Evolutionary conservation across 2,329 filamentous ascomycete species (phyloP), one percentile per base, ranked within the genome.

Genomic region (Diaporthe citri): DNA sequence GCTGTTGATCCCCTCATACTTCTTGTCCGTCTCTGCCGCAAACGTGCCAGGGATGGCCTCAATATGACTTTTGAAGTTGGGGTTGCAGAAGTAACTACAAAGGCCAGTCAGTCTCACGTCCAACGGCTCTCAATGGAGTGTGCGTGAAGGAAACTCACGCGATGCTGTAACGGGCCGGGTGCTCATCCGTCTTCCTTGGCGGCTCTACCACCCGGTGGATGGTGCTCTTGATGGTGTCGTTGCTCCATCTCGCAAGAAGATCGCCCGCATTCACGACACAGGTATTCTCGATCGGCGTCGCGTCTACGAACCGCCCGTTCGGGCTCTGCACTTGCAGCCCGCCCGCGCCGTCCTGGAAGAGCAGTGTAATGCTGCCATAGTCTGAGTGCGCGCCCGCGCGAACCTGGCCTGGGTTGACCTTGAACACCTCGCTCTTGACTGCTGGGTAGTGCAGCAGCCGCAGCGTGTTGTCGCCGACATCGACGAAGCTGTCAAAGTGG

Each of bases 251-350:
- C 1, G 94, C 93, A 67, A 98, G 86, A 78, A 98, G 82, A 81
- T 98, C 96, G 1, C 95, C 96, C 0, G 95, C 95, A 80, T 98
- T 98, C 77, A 98, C 90, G 15, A 98, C 94, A 55, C 97, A 93
- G 0, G 95, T 95, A 72, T 92, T 92, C 48, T 91, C 87, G 75
- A 97, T 96, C 0, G 96, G 95, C 9, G 90, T 95, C 1, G 94
- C 96, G 80, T 98, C 91, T 52, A 98, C 91, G 80, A 96, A 98
- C 0, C 88, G 90, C 2, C 94, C 94, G 55, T 90, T 92, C 0
- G 95, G 95, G 66, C 92, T 93, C 79, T 91, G 89, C 28, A 90
- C 88, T 81, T 91, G 89, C 70, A 91, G 79, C 0, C 90, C 90
- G 12, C 89, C 90, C 8, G 86, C 82, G 57, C 82, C 80, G 78